phyloP scores from a whole-genome alignment of 2,329 filamentous ascomycete genomes.

The Alternaria sp. region DNA sequence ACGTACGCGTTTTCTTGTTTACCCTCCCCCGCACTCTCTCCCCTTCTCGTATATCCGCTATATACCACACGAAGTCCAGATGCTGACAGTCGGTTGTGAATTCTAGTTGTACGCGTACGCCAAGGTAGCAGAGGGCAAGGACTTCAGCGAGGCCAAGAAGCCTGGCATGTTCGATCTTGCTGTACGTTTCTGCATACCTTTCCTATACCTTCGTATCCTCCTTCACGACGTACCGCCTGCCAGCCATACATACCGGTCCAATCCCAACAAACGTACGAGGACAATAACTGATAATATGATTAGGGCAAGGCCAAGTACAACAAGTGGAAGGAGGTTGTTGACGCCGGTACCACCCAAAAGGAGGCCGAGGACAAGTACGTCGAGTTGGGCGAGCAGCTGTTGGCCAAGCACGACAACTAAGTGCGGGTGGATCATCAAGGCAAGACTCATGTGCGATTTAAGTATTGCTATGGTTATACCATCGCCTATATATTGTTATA shows the following conservation, averaged over 20 bases:
- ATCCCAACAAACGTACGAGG: background rate
- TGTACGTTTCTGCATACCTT: slow-evolving; percentile 51
- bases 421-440: background rate
- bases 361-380: slow-evolving; percentile 81
- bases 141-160: slow-evolving; percentile 50
- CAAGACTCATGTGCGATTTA: slow-evolving; percentile 11
- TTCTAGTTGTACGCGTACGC: slow-evolving; percentile 59
- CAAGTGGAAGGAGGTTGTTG: slow-evolving; percentile 74
- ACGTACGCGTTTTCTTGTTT: slow-evolving; percentile 45
- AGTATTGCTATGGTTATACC: slow-evolving; percentile 31
- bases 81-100: background rate
- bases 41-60: background rate
- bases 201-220: background rate
- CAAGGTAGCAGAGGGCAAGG: slow-evolving; percentile 51
- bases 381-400: slow-evolving; percentile 72
- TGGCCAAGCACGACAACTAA: slow-evolving; percentile 69
- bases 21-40: background rate
- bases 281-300: slow-evolving; percentile 1
- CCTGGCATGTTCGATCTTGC: slow-evolving; percentile 76
- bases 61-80: background rate
- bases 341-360: slow-evolving; percentile 66
- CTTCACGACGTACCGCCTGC: background rate
- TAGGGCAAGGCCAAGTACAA: slow-evolving; percentile 81
- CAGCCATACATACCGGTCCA: background rate
- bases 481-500: background rate